These are phyloP conservation scores for Plasmodium inui DNA, from an alignment of 169 alveolate species.

Conservation along the genomic window DNA sequence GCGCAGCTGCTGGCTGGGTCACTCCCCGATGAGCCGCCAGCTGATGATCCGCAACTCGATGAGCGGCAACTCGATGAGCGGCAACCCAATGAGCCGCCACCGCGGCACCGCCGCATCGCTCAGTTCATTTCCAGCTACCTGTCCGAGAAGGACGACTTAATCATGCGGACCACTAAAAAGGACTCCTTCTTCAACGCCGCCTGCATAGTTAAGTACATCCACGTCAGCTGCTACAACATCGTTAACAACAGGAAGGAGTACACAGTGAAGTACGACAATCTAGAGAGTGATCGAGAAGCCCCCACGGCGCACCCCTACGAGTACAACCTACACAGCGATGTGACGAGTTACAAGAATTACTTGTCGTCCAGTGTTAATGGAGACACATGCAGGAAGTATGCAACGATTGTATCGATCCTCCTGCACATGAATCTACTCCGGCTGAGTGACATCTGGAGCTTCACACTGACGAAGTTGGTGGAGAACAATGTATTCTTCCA, in stretches of 20 bases:
- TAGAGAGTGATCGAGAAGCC: neutral
- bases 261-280: conserved; percentile 20
- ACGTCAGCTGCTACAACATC: conserved; percentile 13
- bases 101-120: neutral
- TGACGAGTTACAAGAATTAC: conserved; percentile 3
- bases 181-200: neutral
- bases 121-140: neutral
- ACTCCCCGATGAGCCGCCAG: neutral
- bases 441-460: conserved; percentile 47
- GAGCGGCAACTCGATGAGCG: neutral
- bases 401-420: neutral
- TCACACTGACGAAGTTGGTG: neutral
- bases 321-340: conserved; percentile 34
- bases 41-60: neutral
- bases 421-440: conserved; percentile 36
- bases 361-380: neutral
- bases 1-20: neutral
- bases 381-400: neutral
- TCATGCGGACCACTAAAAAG: neutral
- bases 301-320: neutral
- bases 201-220: neutral
- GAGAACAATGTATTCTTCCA: conserved; percentile 33
- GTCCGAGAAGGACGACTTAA: neutral
- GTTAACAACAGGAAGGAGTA: conserved; percentile 29
- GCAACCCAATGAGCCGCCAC: neutral